Evolutionary conservation across 768 basidiomycete species (phyloP), one percentile per base, ranked within the genome.

Genomic region (Tricholoma sp.): DNA sequence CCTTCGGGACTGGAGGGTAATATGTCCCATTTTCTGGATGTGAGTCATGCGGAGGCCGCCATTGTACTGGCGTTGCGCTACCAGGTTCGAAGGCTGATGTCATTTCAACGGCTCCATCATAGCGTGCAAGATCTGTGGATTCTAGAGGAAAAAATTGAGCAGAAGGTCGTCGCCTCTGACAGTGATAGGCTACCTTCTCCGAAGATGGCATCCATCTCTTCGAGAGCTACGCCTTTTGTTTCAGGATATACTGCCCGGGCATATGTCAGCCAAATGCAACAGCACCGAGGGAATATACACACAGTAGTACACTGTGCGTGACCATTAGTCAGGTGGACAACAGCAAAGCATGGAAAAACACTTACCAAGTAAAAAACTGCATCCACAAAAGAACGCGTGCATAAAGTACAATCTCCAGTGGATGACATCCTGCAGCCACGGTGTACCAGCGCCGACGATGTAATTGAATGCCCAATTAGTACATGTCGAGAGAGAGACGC

Each of bases 321-420:
- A 42, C 15, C 49, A 24, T 12, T 33, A 6, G 33, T 28, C 9
- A 42, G 52, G 31, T 15, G 52, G 45, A 6, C 12, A 45, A 7
- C 1, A 8, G 28, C 13, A 17, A 6, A 13, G 15, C 1, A 11
- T 31, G 2, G 18, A 36, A 50, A 44, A 33, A 59, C 55, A 24
- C 57, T 62, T 64, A 85, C 84, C 89, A 48, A 93, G 75, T 42
- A 95, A 73, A 67, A 94, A 90, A 64, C 91, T 91, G 63, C 89
- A 86, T 13, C 81, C 80, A 67, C 93, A 94, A 71, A 94, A 94
- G 74, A 93, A 92, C n/a, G 87, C 91, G 65, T 95, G 93, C 91
- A 98, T 94, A 2, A 91, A 91, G 72, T 98, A 97, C 57, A 98
- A 68, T 53, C 89, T 80, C 94, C 95, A 98, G 42, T 82, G 82